Percentiles rank a stretch among this genome's conserved stretches.
Conservation (phyloP, 2,329 filamentous ascomycete genomes). For the Fusarium verticillioides region DNA sequence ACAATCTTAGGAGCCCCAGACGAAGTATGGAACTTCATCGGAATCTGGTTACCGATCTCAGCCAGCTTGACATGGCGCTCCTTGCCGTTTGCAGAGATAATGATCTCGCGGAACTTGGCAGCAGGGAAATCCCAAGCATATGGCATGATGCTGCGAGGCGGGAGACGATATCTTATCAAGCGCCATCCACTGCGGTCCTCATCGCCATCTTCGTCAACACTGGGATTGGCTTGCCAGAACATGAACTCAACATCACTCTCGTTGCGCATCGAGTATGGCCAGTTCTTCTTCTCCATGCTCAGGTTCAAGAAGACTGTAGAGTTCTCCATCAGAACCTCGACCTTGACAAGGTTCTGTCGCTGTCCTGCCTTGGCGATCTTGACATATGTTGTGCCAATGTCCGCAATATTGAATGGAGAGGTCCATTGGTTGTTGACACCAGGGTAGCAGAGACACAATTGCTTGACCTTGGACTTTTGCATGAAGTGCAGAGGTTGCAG, state of each 20-base stretch:
- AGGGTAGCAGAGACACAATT: constrained; percentile 91
- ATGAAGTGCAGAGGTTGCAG: constrained; percentile 90
- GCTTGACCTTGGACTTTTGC: constrained; percentile 83
- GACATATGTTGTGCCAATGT: constrained; percentile 90
- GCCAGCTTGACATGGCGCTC: constrained; percentile 94
- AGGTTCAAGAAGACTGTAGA: constrained; percentile 94
- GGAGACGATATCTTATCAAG: constrained; percentile 90
- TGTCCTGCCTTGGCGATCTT: constrained; percentile 93
- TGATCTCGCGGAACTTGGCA: constrained; percentile 93
- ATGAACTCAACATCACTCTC: constrained; percentile 97
- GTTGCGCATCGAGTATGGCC: constrained; percentile 99
- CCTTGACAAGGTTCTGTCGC: constrained; percentile 85
- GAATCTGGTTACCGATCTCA: constrained; percentile 95
- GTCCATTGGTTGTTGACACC: constrained; percentile 98
- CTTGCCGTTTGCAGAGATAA: constrained; percentile 65
- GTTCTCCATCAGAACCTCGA: constrained; percentile 91
- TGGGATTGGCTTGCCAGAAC: constrained; percentile 95
- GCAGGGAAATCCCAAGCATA: constrained; percentile 99
- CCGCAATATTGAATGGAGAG: constrained; percentile 96
- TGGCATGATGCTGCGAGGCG: constrained; percentile 96
- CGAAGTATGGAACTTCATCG: constrained; percentile 84
- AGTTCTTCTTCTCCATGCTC: constrained; percentile 90
- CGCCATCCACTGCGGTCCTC: constrained; percentile 90
- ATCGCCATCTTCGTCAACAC: constrained; percentile 87
- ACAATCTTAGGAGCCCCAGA: constrained; percentile 84